phyloP scores from a whole-genome alignment of 306 rosid genomes.

The Phaseolus lunatus region DNA sequence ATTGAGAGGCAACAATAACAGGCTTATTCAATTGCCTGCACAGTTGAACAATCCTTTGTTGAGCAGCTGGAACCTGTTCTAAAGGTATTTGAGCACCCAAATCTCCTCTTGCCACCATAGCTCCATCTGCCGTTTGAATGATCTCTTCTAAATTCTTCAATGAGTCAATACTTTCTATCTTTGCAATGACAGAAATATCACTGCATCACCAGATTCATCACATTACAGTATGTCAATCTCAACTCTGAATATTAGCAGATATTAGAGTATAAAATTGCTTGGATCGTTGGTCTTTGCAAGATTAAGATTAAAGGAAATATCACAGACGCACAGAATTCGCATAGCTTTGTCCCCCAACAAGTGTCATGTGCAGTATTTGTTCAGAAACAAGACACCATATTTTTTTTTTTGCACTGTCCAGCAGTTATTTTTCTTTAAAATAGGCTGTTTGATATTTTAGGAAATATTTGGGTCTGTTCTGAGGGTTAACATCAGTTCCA shows the following conservation, averaged over 20 bases:
- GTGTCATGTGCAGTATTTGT: conserved; percentile 9
- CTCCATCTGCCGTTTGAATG: conserved; percentile 90
- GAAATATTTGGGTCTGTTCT: neutral
- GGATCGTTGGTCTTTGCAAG: conserved; percentile 2
- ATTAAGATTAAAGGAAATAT: neutral
- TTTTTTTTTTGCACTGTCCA: neutral
- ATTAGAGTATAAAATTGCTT: neutral
- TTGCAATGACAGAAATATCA: conserved; percentile 85
- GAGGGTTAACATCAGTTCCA: neutral
- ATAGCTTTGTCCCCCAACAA: neutral
- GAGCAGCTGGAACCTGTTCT: conserved; percentile 97
- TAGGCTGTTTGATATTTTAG: neutral
- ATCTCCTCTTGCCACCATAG: conserved; percentile 99
- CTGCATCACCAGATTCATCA: conserved; percentile 59
- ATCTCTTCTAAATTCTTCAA: conserved; percentile 96
- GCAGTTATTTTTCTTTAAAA: conserved; percentile 11
- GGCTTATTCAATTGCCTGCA: conserved; percentile 97
- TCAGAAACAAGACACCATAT: conserved; percentile 1
- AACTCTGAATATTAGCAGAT: neutral
- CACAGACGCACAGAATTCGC: neutral
- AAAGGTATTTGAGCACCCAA: conserved; percentile 98
- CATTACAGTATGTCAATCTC: conserved; percentile 4
- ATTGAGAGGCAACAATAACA: conserved; percentile 97
- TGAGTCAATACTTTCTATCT: conserved; percentile 97
- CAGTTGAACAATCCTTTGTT: conserved; percentile 89